Conservation (phyloP, 345 rosid genomes). For the Psidium friedrichsthalianum region DNA sequence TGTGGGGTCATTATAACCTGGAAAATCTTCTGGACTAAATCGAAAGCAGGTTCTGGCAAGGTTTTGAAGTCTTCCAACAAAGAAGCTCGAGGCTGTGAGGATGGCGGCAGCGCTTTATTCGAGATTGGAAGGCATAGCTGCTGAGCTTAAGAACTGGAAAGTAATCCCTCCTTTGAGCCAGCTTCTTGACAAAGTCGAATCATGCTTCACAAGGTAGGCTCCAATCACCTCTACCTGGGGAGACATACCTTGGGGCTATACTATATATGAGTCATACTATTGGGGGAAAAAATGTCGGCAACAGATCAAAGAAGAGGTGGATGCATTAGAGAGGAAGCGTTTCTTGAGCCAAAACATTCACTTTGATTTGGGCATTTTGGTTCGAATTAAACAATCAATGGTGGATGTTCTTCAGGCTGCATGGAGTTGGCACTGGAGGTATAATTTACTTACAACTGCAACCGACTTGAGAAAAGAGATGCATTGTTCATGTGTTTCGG, state of each 20-base stretch:
- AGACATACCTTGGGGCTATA: neutral
- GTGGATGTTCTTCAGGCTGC: slow-evolving; percentile 71
- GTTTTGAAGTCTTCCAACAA: slow-evolving; percentile 58
- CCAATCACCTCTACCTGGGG: neutral
- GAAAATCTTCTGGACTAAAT: neutral
- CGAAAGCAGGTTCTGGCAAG: slow-evolving; percentile 40
- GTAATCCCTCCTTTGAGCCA: slow-evolving; percentile 34
- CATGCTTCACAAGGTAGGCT: slow-evolving; percentile 40
- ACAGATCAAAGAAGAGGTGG: slow-evolving; percentile 45
- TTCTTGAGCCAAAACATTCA: slow-evolving; percentile 37
- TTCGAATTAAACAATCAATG: slow-evolving; percentile 47
- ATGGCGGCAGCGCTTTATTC: slow-evolving; percentile 38
- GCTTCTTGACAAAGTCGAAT: slow-evolving; percentile 44
- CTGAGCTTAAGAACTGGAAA: slow-evolving; percentile 47
- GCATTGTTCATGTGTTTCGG: neutral
- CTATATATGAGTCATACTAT: neutral
- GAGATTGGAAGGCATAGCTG: slow-evolving; percentile 31
- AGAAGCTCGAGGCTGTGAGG: slow-evolving; percentile 51
- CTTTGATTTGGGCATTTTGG: slow-evolving; percentile 39
- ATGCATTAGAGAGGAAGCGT: slow-evolving; percentile 39
- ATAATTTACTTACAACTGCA: neutral
- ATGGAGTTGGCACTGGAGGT: slow-evolving; percentile 62
- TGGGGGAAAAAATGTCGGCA: neutral
- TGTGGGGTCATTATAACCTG: neutral
- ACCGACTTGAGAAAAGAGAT: neutral